A percentile compares a stretch with the other conserved stretches of the same genome.
Evolutionary conservation across 2,329 filamentous ascomycete species (phyloP).

Genomic region (Ophiocordyceps unilateralis): DNA sequence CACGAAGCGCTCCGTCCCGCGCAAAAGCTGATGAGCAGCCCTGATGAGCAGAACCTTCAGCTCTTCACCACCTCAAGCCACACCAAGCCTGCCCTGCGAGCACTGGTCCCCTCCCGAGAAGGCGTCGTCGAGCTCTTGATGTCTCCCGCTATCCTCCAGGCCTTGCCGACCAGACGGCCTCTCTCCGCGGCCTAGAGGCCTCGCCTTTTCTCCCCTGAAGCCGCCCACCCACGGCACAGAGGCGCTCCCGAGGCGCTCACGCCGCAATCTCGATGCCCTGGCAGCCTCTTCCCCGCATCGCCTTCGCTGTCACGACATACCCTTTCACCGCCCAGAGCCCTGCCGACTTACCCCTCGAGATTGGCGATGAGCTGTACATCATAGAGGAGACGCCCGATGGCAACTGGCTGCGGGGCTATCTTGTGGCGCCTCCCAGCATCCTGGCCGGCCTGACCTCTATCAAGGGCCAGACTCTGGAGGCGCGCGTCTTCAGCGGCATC

Average conservation of each 20-base stretch:
- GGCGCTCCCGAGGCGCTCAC: conserved; percentile 2
- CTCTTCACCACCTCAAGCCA: too few species aligned
- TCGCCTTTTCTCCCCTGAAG: background rate
- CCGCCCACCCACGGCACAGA: background rate
- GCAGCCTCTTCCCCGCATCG: conserved; percentile 91
- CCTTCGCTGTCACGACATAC: conserved; percentile 91
- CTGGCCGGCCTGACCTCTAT: conserved; percentile 80
- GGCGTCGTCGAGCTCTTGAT: conserved; percentile 10
- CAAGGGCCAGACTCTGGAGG: conserved; percentile 85
- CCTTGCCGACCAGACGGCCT: conserved; percentile 4
- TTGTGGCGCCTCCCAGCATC: conserved; percentile 84
- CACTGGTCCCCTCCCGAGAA: background rate
- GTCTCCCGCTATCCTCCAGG: conserved; percentile 9
- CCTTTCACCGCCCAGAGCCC: conserved; percentile 77
- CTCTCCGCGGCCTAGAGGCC: background rate
- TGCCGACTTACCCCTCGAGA: conserved; percentile 87
- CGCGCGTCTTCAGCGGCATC: conserved; percentile 94
- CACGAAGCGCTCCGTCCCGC: background rate
- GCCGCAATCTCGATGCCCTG: conserved; percentile 57
- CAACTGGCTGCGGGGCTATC: conserved; percentile 87
- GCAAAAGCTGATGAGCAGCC: background rate
- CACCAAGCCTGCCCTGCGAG: background rate
- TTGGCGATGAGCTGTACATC: conserved; percentile 96
- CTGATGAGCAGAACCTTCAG: background rate
- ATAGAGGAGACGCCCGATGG: conserved; percentile 90